These are phyloP conservation scores for Pleurotus tuoliensis DNA, from an alignment of 768 basidiomycete species.

Conservation along the genomic window DNA sequence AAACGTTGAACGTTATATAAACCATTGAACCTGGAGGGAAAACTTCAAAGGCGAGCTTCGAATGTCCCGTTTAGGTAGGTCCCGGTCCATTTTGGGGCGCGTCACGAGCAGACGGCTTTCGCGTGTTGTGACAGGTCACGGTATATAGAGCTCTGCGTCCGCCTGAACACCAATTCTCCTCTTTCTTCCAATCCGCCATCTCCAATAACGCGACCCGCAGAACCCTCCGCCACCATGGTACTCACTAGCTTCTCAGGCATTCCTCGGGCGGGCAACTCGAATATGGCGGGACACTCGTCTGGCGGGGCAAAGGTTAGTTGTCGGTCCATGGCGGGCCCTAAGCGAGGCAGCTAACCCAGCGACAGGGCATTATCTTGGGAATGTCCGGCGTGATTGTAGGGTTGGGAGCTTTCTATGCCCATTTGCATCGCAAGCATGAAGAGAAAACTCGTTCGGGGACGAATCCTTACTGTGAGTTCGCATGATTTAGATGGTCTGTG, in stretches of 20 bases:
- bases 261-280: neutral
- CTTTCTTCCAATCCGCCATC: too few relatives aligned
- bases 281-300: neutral
- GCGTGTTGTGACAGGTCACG: too few relatives aligned
- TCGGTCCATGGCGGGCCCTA: neutral
- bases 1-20: too few relatives aligned
- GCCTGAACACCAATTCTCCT: too few relatives aligned
- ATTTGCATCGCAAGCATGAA: conserved; percentile 1
- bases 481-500: neutral
- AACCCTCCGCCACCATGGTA: neutral
- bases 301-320: neutral
- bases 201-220: too few relatives aligned
- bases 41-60: too few relatives aligned
- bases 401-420: neutral
- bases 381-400: neutral
- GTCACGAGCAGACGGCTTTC: too few relatives aligned
- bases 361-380: neutral
- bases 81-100: too few relatives aligned
- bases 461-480: neutral
- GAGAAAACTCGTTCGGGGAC: neutral
- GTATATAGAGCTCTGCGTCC: too few relatives aligned
- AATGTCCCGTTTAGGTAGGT: too few relatives aligned
- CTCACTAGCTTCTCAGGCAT: conserved; percentile 6
- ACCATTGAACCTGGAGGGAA: too few relatives aligned
- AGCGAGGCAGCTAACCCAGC: neutral